Conservation (phyloP, 176 grass and related monocot genomes). For the Eleusine indica region DNA sequence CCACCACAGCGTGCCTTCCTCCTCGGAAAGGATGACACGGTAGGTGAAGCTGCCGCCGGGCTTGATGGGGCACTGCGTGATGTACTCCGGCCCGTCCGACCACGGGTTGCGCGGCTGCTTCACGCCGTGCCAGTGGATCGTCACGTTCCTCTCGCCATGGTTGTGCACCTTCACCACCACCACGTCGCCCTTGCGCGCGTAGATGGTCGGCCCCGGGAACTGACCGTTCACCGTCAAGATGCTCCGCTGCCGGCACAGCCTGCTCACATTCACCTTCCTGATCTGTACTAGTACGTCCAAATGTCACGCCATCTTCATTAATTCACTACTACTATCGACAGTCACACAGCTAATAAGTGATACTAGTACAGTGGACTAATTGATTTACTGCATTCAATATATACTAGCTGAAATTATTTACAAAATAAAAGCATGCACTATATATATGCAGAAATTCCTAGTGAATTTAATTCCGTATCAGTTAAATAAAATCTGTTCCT, state of each 20-base stretch:
- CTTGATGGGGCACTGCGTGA: slow-evolving; percentile 71
- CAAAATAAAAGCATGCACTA: neutral
- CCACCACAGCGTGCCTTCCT: slow-evolving; percentile 67
- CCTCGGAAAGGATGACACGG: slow-evolving; percentile 46
- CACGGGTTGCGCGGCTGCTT: slow-evolving; percentile 55
- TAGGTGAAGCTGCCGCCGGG: slow-evolving; percentile 47
- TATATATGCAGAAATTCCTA: neutral
- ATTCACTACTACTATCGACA: neutral
- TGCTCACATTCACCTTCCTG: slow-evolving; percentile 18
- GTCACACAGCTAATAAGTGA: neutral
- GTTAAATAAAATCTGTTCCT: neutral
- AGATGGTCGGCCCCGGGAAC: slow-evolving; percentile 59
- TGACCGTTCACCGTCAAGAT: slow-evolving; percentile 66
- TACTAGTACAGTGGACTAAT: neutral
- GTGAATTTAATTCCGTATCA: neutral
- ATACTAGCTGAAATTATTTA: neutral
- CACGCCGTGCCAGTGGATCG: slow-evolving; percentile 70
- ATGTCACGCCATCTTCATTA: neutral
- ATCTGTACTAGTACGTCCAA: neutral
- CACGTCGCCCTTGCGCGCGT: slow-evolving; percentile 53
- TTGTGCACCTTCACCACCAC: slow-evolving; percentile 55
- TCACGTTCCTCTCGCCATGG: slow-evolving; percentile 49
- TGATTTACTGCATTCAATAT: too few relatives aligned
- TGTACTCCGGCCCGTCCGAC: slow-evolving; percentile 65
- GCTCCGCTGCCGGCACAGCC: slow-evolving; percentile 55